Percentiles rank a stretch among this genome's conserved stretches.
Evolutionary conservation across 2,329 filamentous ascomycete species (phyloP).

Genomic region (Botrytis byssoidea): DNA sequence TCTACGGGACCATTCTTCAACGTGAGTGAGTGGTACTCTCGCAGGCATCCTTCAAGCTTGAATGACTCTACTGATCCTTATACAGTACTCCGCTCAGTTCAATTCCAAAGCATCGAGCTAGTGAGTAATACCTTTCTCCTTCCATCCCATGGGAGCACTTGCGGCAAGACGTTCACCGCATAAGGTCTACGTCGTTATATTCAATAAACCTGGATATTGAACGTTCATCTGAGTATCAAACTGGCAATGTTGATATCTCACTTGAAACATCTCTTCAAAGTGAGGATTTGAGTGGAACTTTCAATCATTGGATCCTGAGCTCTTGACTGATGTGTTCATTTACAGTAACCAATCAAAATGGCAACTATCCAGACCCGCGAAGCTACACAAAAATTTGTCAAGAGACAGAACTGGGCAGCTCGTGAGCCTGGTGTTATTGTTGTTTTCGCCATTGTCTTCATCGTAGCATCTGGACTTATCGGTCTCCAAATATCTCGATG

Average conservation of each 20-base stretch:
- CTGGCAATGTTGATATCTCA: not conserved
- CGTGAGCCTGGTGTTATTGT: conserved; percentile 59
- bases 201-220: not conserved
- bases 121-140: not conserved
- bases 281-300: not conserved
- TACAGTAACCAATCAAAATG: conserved; percentile 26
- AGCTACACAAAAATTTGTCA: conserved; percentile 45
- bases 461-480: conserved; percentile 52
- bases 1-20: not conserved
- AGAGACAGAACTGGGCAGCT: conserved; percentile 56
- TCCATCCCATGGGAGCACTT: not conserved
- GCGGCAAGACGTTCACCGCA: not conserved
- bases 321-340: conserved; percentile 15
- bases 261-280: no score
- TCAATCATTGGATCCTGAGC: not conserved
- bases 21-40: not conserved
- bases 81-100: not conserved
- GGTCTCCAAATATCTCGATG: conserved; percentile 50
- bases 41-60: not conserved
- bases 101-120: not conserved
- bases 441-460: conserved; percentile 60
- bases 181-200: not conserved
- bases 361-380: conserved; percentile 26
- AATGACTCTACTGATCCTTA: not conserved
- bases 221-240: no score